Conservation (phyloP, 345 rosid genomes). For the Dovyalis caffra region DNA sequence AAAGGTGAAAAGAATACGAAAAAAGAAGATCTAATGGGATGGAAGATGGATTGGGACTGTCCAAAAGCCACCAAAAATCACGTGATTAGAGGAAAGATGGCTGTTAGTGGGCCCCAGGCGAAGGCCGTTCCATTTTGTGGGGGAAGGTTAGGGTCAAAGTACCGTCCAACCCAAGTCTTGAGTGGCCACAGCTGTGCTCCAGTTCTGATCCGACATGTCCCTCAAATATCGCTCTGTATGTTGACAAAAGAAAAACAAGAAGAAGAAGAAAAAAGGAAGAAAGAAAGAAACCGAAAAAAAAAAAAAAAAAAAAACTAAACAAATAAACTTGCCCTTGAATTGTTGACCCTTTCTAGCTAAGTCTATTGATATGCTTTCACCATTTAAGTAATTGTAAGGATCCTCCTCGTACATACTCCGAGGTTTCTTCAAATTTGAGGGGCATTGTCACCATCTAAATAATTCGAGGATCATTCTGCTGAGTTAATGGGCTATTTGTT, state of each 20-base stretch:
- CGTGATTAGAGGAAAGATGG: slow-evolving; percentile 7
- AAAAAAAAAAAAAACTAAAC: too few relatives aligned
- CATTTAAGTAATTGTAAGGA: too few relatives aligned
- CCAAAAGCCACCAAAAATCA: neutral
- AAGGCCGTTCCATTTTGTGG: neutral
- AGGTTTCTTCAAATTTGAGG: too few relatives aligned
- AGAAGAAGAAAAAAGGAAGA: too few relatives aligned
- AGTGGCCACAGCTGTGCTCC: slow-evolving; percentile 34
- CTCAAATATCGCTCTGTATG: neutral
- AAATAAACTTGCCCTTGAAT: neutral
- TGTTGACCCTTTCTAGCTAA: too few relatives aligned
- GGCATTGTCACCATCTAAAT: too few relatives aligned
- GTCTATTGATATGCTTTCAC: too few relatives aligned
- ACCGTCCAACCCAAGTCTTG: slow-evolving; percentile 4
- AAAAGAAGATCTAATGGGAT: neutral
- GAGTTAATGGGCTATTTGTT: too few relatives aligned
- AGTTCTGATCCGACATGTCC: slow-evolving; percentile 10
- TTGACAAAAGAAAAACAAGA: too few relatives aligned
- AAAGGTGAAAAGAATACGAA: neutral
- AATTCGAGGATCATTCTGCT: too few relatives aligned
- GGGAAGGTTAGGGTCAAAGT: slow-evolving; percentile 11
- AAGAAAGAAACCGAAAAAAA: too few relatives aligned
- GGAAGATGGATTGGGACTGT: neutral
- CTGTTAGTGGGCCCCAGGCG: slow-evolving; percentile 6
- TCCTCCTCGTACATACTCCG: too few relatives aligned